Base-by-base conservation (phyloP, 2,329 filamentous ascomycete species). In the Coniella lustricola region DNA sequence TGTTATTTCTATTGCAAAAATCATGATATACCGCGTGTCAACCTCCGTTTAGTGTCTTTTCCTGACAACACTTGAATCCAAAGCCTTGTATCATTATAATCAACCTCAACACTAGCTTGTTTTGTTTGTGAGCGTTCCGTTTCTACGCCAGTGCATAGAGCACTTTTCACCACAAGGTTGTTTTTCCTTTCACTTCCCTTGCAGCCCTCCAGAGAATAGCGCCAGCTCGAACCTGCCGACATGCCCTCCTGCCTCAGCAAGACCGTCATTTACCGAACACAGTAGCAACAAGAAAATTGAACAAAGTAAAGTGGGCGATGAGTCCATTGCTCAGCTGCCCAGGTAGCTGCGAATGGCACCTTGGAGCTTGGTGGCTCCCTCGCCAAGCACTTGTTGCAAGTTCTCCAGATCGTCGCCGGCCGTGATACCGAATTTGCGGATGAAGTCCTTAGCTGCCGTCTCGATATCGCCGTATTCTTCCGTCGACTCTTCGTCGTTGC, bases 341-440 rank as follows among this genome's bases (percentile, higher is more conserved):
- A 84, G 70, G 62, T 84, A 85, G 58, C 72, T 75, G 56, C 80
- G 74, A 58, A 85, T 81, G 41, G 81, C 75, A 62, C 87, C 89
- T 71, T 96, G 90, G 62, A 97, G 74, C 67, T 82, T 85, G 40
- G 76, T 81, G 13, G 90, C 90, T 36, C 90, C 91, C 60, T 96
- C 90, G 25, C 91, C 93, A 4, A 96, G 71, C 54, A 89, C 77
- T 57, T 83, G 81, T 20, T 84, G 85, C 58, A 97, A 67, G 66
- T 95, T 95, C 67, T 98, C 93, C 48, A 98, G 70, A 66, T 98
- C 93, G 63, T 98, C 93, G 49, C 90, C 90, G 20, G 93, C 91
- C 3, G 91, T 97, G 58, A 96, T 87, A 43, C 93, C 93, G 63
- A 97, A 96, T 63, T 87, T 90, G 62, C 93, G 82, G 29, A 97